Conservation (phyloP, 1,284 basidiomycete species). For the Ceratobasidium sp. region DNA sequence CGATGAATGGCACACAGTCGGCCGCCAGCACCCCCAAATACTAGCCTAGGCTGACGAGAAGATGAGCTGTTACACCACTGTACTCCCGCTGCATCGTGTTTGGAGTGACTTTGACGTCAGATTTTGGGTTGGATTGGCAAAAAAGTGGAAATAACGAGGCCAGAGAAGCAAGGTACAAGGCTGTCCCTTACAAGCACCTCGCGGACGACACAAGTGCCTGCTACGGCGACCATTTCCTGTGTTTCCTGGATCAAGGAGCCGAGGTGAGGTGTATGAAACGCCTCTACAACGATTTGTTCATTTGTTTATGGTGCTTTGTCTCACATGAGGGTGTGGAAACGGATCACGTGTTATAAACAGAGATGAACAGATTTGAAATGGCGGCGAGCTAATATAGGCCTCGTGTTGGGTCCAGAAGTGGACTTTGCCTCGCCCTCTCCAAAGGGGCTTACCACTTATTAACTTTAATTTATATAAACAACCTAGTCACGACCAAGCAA, state of each 20-base stretch:
- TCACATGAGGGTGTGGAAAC: not conserved
- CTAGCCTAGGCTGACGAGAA: too few species aligned
- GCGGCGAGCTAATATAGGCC: not conserved
- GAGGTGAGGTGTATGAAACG: not conserved
- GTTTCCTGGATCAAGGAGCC: not conserved
- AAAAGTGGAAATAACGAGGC: too few species aligned
- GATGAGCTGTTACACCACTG: too few species aligned
- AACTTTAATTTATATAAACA: slow-evolving; percentile 9
- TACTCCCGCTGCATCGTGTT: too few species aligned
- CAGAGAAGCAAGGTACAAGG: too few species aligned
- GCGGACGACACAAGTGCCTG: too few species aligned
- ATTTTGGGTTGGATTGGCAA: too few species aligned
- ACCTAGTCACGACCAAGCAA: not conserved
- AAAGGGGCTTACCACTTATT: not conserved
- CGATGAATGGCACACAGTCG: too few species aligned
- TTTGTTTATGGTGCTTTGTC: slow-evolving; percentile 12
- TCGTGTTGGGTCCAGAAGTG: not conserved
- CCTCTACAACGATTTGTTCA: not conserved
- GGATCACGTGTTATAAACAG: not conserved
- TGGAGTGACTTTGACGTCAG: too few species aligned
- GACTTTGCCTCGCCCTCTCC: slow-evolving; percentile 2
- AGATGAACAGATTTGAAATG: slow-evolving; percentile 1
- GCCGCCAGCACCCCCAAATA: too few species aligned
- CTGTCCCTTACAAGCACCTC: too few species aligned
- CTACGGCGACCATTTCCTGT: too few species aligned